Base-by-base conservation (phyloP, 164 flowering plant genomes). In the Saururus chinensis region DNA sequence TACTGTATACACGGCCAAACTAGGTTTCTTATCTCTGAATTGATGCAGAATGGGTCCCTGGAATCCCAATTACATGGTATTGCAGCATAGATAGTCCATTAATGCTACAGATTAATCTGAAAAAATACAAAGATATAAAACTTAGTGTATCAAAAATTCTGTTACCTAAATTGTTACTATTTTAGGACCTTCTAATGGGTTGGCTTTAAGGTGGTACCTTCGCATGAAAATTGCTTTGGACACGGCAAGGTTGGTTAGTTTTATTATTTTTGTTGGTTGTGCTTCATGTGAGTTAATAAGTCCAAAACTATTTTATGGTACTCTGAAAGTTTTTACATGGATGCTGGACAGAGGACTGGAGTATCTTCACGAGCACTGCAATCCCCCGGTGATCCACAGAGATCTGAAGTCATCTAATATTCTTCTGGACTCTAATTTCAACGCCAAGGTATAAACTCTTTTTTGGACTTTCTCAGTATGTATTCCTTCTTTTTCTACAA, bases 341-440 rank as follows among this genome's bases (percentile, higher is more conserved):
- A 19, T 70, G 54, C 65, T 76, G 77, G 68, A 62, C 84, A 95
- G 99, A 76, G 99, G 95, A 65, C 70, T 95, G 63, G 99, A 90
- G 74, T 87, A 85, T 75, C 79, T 95, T 56, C 99, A 95, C 45
- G 96, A 95, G 80, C 84, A 76, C 49, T 88, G 93, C 79, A 80
- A 74, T 56, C 99, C 99, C 40, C 82, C 84, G 25, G 88, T 95
- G 60, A 95, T 95, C 68, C 99, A 95, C 70, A 83, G 99, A 79
- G 97, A 95, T 86, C 81, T 95, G 67, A 90, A 91, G 80, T 85
- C 99, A 59, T 86, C 97, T 26, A 95, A 91, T 75, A 86, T 95
- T 70, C 95, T 95, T 67, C 71, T 95, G 51, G 99, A 95, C 75
- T 75, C 92, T 61, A 81, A 85, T 76, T 91, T 79, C 82, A 87